Evolutionary conservation across 176 grass and related monocot species (phyloP), one percentile per base, ranked within the genome.

Genomic region (Musa itinerans): DNA sequence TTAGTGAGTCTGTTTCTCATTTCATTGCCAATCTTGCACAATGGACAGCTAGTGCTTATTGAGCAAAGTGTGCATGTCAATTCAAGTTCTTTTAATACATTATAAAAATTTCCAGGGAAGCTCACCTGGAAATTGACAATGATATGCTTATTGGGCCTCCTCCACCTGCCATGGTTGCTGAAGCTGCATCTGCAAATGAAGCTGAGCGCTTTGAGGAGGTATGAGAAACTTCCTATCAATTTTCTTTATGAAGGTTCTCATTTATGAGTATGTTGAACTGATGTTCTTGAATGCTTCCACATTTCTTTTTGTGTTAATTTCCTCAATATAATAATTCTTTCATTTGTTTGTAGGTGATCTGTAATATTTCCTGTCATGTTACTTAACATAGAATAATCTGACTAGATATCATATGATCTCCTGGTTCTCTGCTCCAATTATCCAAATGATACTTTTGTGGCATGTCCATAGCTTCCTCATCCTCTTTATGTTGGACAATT

Each of bases 131-230:
- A 84, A 84, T 82, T 15, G 86, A 98, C 82, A 81, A 82, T 75
- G 88, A 68, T 14, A 89, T 93, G 81, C 94, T 98, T 52, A 98
- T 98, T 83, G 94, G 94, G 0, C 88, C 94, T 20, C 86, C 94
- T 78, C 94, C 94, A 52, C 90, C 94, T 78, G 90, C 94, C 71
- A 84, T 98, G 85, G 94, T 98, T 52, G 78, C 84, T 55, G 94
- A 98, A 79, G 88, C 78, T 78, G 90, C 89, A 87, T 98, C 90
- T 78, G 94, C 90, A 84, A 98, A 98, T 89, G 94, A 98, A 85
- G 94, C 94, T 20, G 94, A 98, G 72, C 86, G 94, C 65, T 98
- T 98, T 71, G 94, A 98, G 85, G 94, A 97, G 93, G 93, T 96
- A 82, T 61, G 10, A 16, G 9, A 20, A 15, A 22, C 21, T 64